Evolutionary conservation across 768 basidiomycete genomes (phyloP), one percentile per base, ranked within the genome.

Genomic region (Gloeopeniophorella convolvens): DNA sequence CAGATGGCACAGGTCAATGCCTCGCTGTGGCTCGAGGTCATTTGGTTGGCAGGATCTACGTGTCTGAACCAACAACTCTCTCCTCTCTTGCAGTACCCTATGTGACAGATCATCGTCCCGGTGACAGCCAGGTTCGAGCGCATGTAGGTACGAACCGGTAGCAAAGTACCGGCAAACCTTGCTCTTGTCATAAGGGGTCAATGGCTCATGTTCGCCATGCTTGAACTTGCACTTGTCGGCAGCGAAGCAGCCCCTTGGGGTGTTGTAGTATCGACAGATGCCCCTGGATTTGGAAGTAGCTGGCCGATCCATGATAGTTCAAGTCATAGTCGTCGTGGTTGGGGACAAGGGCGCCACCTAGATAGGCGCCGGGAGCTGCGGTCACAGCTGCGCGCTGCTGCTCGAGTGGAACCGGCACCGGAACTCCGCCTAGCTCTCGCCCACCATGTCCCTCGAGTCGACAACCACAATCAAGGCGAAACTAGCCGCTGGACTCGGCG

Each of bases 1-100:
- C 88, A 90, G 42, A 90, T 83, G 16, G 77, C 77, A 59, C 89
- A 90, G 3, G 70, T 59, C 35, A 77, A 72, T 7, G 80, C 74
- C 26, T 73, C 76, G 32, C 15, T 27, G 16, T 30, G 32, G 10
- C 51, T 39, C 6, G 33, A 11, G 16, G 30, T 11, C 26, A 26
- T 48, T 34, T 45, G 24, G 20, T 20, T 26, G 45, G 23, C 20
- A 9, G 64, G 63, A 24, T 68, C 59, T 45, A 65, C 69, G 60
- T 91, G 88, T 27, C 69, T 63, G 65, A 89, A 91, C 89, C 88
- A 89, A 62, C 89, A 91, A 28, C 67, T 64, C 37, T 78, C 78
- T 11, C 84, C 87, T 27, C 77, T 71, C 55, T 73, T 79, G 61
- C 89, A 90, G 63, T 75, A 85, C 0, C 89, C 88, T 86, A 42